Percentiles rank a stretch among this genome's conserved stretches.
Evolutionary conservation across 2,329 filamentous ascomycete genomes (phyloP).

Genomic region (Ceratocystis destructans): DNA sequence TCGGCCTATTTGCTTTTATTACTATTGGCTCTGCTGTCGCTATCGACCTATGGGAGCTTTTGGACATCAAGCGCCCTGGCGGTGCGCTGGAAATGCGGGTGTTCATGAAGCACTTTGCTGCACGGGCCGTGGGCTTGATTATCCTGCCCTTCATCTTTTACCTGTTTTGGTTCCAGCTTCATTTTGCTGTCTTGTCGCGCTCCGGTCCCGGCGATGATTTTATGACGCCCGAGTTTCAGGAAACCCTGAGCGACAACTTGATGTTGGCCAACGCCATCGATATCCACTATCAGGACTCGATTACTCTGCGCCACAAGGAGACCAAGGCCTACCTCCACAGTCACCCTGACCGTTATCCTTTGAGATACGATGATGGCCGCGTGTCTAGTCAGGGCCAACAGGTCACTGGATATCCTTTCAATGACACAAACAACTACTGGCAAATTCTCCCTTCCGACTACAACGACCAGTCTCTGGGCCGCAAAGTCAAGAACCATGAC

Average conservation of each 20-base stretch:
- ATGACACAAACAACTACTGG: constrained; percentile 99
- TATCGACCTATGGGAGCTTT: constrained; percentile 88
- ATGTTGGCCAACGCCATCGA: constrained; percentile 78
- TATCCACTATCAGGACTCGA: constrained; percentile 79
- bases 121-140: constrained; percentile 74
- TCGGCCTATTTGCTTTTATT: constrained; percentile 91
- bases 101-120: constrained; percentile 81
- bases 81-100: constrained; percentile 66
- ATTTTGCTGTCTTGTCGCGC: constrained; percentile 75
- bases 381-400: constrained; percentile 97
- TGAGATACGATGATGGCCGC: constrained; percentile 92
- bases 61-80: constrained; percentile 73
- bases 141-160: constrained; percentile 93
- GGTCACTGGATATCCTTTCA: constrained; percentile 93
- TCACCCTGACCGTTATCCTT: constrained; percentile 74
- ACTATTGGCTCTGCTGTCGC: constrained; percentile 87
- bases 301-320: constrained; percentile 89
- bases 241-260: constrained; percentile 85
- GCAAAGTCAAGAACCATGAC: constrained; percentile 67
- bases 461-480: constrained; percentile 34
- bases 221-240: constrained; percentile 97
- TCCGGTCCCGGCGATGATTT: constrained; percentile 96
- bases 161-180: constrained; percentile 99
- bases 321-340: constrained; percentile 95
- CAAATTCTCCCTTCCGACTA: constrained; percentile 64